Base-by-base conservation (phyloP, 1,284 basidiomycete species). In the Ustilago nuda region DNA sequence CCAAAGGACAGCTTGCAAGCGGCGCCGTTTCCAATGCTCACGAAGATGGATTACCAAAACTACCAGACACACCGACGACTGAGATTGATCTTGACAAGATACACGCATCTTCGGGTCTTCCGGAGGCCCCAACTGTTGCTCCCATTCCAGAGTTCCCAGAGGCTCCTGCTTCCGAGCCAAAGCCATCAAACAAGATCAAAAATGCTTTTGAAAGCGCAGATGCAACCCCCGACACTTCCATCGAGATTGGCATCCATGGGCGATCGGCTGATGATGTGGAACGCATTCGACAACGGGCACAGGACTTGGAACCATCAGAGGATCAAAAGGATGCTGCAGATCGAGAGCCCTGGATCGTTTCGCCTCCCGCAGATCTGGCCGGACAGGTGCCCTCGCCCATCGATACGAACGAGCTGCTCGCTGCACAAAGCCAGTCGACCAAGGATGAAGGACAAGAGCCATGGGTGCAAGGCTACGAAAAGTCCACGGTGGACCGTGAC, bases 171-270 rank as follows among this genome's bases (percentile, higher is more conserved):
- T 53, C 56, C 3, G 59, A 60, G 7, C 80, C 79, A 11, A 64
- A 57, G 46, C 23, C 57, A 17, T n/a, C 64, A 8, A 15, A 37
- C 43, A 75, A 57, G 41, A 51, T 58, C 56, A 69, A 51, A n/a
- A 61, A 45, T 30, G 62, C 58, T 41, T 64, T 65, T 30, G 71
- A 69, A 12, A 23, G 17, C 11, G 39, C 60, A 13, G 56, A 70
- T 11, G 61, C 61, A 13, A 72, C 68, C 12, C 66, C 68, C 4
- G 76, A 77, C 50, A 73, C 70, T 4, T 77, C 75, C 23, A 68
- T 81, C 56, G 79, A 81, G 50, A 81, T 81, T 35, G 79, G 78
- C 50, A 68, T 80, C 8, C 65, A 77, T 7, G 74, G 68, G 46
- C 69, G 63, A 17, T 79, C 79, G 2, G 71, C 79, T 7, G 69